phyloP scores from a whole-genome alignment of 1,284 basidiomycete species.

The Xanthoconium separans region DNA sequence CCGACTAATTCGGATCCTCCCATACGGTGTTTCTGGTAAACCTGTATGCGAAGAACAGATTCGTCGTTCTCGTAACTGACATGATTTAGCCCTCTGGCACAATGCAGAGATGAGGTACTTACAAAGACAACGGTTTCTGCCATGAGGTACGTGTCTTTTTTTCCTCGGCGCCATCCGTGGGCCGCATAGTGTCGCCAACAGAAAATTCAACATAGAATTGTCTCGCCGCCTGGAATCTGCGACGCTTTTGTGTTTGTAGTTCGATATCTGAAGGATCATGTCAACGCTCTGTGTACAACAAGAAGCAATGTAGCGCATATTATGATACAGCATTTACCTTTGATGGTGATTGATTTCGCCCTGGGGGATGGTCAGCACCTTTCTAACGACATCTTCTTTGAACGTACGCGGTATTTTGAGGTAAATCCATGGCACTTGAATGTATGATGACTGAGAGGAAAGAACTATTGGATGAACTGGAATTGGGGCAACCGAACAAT shows the following conservation, averaged over 20 bases:
- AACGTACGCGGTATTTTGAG: neutral
- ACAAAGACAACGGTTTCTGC: conserved; percentile 4
- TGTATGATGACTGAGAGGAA: neutral
- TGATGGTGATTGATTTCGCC: neutral
- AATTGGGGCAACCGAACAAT: too few relatives aligned
- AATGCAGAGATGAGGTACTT: too few relatives aligned
- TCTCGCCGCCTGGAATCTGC: neutral
- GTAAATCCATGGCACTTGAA: neutral
- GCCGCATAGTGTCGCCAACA: neutral
- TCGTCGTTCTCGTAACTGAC: too few relatives aligned
- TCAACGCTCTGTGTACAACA: neutral
- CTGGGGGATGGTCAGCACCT: neutral
- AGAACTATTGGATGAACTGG: too few relatives aligned
- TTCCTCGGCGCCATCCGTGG: neutral
- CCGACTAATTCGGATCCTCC: too few relatives aligned
- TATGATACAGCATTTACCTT: neutral
- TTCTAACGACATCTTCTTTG: neutral
- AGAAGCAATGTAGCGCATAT: neutral
- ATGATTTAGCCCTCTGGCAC: too few relatives aligned
- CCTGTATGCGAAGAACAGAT: too few relatives aligned
- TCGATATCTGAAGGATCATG: conserved; percentile 1
- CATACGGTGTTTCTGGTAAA: too few relatives aligned
- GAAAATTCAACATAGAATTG: neutral
- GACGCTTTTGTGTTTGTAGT: neutral
- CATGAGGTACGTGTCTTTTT: neutral